Percentiles rank a stretch among this genome's conserved stretches.
phyloP scores from a whole-genome alignment of 2,329 filamentous ascomycete species.

The Trichoderma simmonsii region DNA sequence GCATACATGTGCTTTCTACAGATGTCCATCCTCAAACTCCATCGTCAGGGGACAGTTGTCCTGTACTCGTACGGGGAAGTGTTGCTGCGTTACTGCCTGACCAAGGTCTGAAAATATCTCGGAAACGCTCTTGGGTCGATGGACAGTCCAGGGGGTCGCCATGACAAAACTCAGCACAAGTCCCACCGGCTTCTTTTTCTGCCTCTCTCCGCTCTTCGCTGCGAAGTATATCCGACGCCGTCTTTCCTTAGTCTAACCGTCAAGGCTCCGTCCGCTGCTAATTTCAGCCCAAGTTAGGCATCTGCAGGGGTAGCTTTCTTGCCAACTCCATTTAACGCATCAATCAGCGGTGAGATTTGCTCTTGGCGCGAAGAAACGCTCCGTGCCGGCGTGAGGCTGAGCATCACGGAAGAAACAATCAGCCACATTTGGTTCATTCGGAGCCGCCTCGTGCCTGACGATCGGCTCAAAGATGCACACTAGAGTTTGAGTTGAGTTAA shows the following conservation, averaged over 20 bases:
- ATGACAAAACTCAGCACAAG: background rate
- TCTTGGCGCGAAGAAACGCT: background rate
- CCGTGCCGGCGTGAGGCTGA: constrained; percentile 6
- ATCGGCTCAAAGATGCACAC: background rate
- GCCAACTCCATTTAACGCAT: background rate
- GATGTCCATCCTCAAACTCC: background rate
- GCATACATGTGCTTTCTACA: background rate
- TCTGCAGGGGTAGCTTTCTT: background rate
- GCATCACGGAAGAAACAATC: background rate
- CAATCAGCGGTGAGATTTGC: constrained; percentile 4
- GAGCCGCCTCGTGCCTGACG: constrained; percentile 1
- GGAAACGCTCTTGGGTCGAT: background rate
- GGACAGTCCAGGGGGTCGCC: background rate
- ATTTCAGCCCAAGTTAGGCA: background rate
- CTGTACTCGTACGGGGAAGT: background rate
- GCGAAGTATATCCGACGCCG: background rate
- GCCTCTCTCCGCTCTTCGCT: constrained; percentile 2
- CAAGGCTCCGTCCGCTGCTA: background rate
- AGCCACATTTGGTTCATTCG: background rate
- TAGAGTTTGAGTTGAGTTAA: background rate
- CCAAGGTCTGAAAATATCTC: background rate
- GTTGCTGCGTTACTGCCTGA: constrained; percentile 5
- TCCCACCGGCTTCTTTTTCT: background rate
- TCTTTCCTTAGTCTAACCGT: background rate
- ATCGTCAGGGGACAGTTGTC: background rate